phyloP scores from a whole-genome alignment of 2,329 filamentous ascomycete genomes.

The Penicillium sp. region DNA sequence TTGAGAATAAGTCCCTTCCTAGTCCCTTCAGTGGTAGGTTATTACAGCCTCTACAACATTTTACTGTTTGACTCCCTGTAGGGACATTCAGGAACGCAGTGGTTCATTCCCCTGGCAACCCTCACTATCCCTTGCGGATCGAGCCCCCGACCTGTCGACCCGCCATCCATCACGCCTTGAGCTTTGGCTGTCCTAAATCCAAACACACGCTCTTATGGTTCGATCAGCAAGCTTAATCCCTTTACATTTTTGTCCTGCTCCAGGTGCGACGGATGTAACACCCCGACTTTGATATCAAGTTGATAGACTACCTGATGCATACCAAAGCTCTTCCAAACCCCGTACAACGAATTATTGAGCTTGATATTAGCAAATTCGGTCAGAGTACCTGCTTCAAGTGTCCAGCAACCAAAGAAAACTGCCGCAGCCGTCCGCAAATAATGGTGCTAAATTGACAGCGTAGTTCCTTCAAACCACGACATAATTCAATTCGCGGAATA shows the following conservation, averaged over 20 bases:
- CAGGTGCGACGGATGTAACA: constrained; percentile 1
- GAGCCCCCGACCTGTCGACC: neutral
- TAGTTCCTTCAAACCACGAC: neutral
- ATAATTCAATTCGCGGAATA: no score
- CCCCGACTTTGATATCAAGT: neutral
- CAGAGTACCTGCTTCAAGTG: neutral
- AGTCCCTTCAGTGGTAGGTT: neutral
- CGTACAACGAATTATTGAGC: neutral
- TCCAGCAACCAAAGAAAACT: neutral
- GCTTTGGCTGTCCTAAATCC: neutral
- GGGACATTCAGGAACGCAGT: constrained; percentile 8
- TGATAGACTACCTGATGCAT: neutral
- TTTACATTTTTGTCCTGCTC: neutral
- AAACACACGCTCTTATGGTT: neutral
- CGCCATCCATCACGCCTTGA: neutral
- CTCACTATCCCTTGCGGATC: constrained; percentile 4
- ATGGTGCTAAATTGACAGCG: neutral
- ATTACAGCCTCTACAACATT: neutral
- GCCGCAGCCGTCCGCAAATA: no score
- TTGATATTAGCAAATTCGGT: neutral
- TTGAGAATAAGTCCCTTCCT: neutral
- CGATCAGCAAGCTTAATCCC: constrained; percentile 2
- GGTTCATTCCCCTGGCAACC: constrained; percentile 7
- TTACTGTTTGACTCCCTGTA: neutral
- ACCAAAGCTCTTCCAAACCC: neutral